These are phyloP conservation scores for Phytophthora sp. DNA, from an alignment of 352 stramenopile species.

Conservation along the genomic window DNA sequence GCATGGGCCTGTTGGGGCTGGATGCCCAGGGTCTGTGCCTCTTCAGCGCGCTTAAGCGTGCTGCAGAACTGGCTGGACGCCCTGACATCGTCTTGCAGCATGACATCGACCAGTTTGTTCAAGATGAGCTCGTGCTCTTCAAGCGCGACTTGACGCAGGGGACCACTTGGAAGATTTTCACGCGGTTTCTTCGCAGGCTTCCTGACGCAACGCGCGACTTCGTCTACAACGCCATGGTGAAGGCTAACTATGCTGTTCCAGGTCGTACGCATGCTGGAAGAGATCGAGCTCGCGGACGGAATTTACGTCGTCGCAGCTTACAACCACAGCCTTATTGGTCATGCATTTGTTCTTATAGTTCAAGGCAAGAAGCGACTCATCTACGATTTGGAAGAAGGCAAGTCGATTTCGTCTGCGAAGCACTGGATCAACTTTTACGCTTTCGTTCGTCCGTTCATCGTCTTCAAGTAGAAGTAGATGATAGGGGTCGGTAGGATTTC, in stretches of 20 bases:
- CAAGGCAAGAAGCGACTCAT: neutral
- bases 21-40: neutral
- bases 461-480: constrained; percentile 5
- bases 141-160: neutral
- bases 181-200: neutral
- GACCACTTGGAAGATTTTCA: neutral
- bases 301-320: neutral
- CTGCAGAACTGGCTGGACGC: neutral
- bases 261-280: neutral
- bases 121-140: neutral
- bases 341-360: neutral
- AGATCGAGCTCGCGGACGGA: neutral
- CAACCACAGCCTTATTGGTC: constrained; percentile 1
- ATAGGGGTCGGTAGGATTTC: constrained; percentile 1
- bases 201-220: neutral
- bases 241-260: neutral
- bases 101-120: constrained; percentile 5
- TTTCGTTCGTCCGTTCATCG: constrained; percentile 1
- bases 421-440: constrained; percentile 1
- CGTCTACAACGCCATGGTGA: neutral
- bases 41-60: constrained; percentile 3
- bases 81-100: neutral
- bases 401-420: neutral
- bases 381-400: neutral
- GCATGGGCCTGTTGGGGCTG: neutral